Base-by-base conservation (phyloP, 176 grass and related monocot genomes). In the Cenchrus americanus region DNA sequence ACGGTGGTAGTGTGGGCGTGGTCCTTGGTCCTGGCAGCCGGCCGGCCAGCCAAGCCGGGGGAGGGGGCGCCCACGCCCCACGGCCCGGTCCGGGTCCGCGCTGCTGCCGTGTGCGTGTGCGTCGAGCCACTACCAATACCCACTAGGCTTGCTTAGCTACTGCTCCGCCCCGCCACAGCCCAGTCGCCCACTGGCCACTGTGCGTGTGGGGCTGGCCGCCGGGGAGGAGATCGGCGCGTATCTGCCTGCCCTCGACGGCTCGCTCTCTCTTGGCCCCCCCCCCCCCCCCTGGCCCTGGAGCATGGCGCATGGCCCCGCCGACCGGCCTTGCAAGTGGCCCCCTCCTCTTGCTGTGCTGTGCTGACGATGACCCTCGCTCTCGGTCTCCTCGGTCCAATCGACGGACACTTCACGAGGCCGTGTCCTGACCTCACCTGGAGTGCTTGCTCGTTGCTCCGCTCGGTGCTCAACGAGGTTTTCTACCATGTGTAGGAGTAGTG, bases 401-500 rank as follows among this genome's bases (percentile, higher is more conserved):
- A 53, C 50, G 22, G 12, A 19, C 49, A 13, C 49, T 15, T 85
- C 83, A 77, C 73, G 63, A 49, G 62, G 51, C 50, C 50, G 17
- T 69, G 83, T 59, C 62, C 32, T 69, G 22, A 21, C 11, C 51
- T 21, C 1, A 1, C 27, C 1, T 30, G 27, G 27, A 30, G 27
- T 30, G 27, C 27, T 30, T 30, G 27, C 4, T 2, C 46, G n/a
- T n/a, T n/a, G 53, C 4, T 2, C 46, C 13, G 53, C 17, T 37
- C 34, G 15, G 0, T 12, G 42, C 21, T 21, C 67, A 9, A 42
- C 10, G 4, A 11, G 7, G 9, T 6, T 22, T 10, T 71, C 43
- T 3, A 18, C 19, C 26, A 41, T 14, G 6, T 21, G 24, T n/a
- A n/a, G n/a, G n/a, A n/a, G n/a, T n/a, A n/a, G n/a, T n/a, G 5